phyloP scores from a whole-genome alignment of 2,329 filamentous ascomycete genomes.

The Reticulascus tulasneorum region DNA sequence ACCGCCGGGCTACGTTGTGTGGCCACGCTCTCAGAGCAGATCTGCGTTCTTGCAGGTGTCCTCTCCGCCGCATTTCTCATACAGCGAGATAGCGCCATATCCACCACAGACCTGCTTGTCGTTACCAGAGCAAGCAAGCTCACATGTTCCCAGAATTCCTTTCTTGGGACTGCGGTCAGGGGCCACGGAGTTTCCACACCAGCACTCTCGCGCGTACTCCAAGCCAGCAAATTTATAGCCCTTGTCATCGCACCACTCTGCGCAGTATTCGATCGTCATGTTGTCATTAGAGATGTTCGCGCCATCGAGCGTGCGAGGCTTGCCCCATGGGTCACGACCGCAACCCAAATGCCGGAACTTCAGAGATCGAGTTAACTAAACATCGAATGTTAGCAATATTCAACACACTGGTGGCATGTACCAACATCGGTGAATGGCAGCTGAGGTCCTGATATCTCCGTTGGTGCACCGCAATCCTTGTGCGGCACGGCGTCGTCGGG shows the following conservation, averaged over 20 bases:
- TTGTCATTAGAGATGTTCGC: constrained; percentile 21
- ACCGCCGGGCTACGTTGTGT: no score
- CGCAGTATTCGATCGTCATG: constrained; percentile 30
- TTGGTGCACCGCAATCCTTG: constrained; percentile 28
- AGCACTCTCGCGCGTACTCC: constrained; percentile 34
- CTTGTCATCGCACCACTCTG: constrained; percentile 25
- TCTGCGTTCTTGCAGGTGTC: constrained; percentile 19
- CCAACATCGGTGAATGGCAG: constrained; percentile 42
- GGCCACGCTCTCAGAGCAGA: constrained; percentile 10
- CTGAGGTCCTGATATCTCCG: constrained; percentile 30
- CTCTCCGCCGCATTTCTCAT: constrained; percentile 26
- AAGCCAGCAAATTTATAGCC: constrained; percentile 28
- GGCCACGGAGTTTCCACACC: constrained; percentile 27
- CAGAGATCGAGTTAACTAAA: constrained; percentile 31
- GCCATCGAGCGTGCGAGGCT: constrained; percentile 24
- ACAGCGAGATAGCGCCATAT: constrained; percentile 26
- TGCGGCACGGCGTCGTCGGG: constrained; percentile 16
- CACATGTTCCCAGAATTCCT: constrained; percentile 38
- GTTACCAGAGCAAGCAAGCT: constrained; percentile 16
- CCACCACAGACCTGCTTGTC: constrained; percentile 16
- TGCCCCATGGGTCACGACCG: constrained; percentile 28
- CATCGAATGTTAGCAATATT: no score
- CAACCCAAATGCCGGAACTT: constrained; percentile 52
- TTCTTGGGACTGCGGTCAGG: constrained; percentile 24
- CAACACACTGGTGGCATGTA: no score